Evolutionary conservation across 139 green algal species (phyloP).

Genomic region (Chlorella sp.): DNA sequence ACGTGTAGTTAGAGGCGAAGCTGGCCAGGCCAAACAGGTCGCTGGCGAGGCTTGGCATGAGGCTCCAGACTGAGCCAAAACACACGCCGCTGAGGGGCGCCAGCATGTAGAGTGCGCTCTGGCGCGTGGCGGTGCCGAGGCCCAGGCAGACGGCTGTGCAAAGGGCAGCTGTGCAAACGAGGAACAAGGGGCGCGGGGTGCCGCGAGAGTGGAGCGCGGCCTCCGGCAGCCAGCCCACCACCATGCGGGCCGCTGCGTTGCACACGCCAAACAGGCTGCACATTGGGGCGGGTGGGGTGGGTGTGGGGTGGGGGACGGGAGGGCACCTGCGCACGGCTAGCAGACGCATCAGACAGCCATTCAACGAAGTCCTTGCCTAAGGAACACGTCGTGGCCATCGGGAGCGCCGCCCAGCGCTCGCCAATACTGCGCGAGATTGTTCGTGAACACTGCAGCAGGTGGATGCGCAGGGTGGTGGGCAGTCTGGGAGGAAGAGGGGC

Average conservation of each 20-base stretch:
- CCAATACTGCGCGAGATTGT: too few relatives aligned
- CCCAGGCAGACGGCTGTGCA: constrained; percentile 23
- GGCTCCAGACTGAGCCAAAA: constrained; percentile 79
- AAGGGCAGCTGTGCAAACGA: constrained; percentile 24
- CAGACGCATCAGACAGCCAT: too few relatives aligned
- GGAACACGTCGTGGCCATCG: not conserved
- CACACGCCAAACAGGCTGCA: constrained; percentile 71
- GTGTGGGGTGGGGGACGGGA: too few relatives aligned
- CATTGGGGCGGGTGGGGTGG: too few relatives aligned
- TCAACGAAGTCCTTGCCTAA: too few relatives aligned
- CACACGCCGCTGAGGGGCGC: constrained; percentile 60
- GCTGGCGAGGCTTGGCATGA: constrained; percentile 71
- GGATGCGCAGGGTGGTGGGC: too few relatives aligned
- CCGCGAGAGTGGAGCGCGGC: constrained; percentile 40
- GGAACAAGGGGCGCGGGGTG: constrained; percentile 55
- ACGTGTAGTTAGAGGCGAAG: constrained; percentile 57
- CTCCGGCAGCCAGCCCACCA: constrained; percentile 60
- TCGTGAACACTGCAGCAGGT: too few relatives aligned
- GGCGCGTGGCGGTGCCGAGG: constrained; percentile 20
- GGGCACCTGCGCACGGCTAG: not conserved
- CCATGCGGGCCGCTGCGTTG: constrained; percentile 68
- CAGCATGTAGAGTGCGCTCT: constrained; percentile 47
- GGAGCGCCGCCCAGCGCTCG: not conserved
- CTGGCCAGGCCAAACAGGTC: constrained; percentile 53
- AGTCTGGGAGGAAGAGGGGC: too few relatives aligned